Percentiles rank a stretch among this genome's conserved stretches.
Evolutionary conservation across 805 yeast genomes (phyloP).

Genomic region (Zygoascus tannicola): DNA sequence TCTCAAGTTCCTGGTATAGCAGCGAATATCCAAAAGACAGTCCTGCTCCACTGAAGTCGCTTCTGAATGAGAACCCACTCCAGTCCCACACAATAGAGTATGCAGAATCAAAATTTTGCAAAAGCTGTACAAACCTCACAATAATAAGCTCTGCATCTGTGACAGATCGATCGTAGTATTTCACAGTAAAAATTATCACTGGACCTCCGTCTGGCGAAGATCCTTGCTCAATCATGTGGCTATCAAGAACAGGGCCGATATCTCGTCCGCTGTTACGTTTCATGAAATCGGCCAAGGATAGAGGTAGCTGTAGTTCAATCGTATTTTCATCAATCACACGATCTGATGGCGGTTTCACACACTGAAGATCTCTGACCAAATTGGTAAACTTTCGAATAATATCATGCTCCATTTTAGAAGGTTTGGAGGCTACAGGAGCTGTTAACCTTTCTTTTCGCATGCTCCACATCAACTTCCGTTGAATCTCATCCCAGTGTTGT

Average conservation of each 20-base stretch:
- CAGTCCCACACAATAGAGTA: constrained; percentile 58
- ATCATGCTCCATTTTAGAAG: not conserved
- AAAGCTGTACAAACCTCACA: constrained; percentile 53
- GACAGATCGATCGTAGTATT: constrained; percentile 30
- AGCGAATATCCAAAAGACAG: constrained; percentile 29
- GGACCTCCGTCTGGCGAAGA: constrained; percentile 69
- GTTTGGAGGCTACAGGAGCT: not conserved
- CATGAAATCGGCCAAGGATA: constrained; percentile 50
- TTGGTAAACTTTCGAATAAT: not conserved
- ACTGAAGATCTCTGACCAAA: not conserved
- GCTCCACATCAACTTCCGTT: constrained; percentile 17
- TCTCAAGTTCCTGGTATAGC: constrained; percentile 43
- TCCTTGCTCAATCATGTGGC: constrained; percentile 48
- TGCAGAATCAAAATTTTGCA: constrained; percentile 63
- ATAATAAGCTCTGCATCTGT: constrained; percentile 42
- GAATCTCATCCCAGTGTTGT: constrained; percentile 37
- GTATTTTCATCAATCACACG: not conserved
- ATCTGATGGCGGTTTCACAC: not conserved
- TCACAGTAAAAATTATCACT: constrained; percentile 42
- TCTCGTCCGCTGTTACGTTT: constrained; percentile 51
- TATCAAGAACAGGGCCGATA: constrained; percentile 35
- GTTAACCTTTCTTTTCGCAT: constrained; percentile 14
- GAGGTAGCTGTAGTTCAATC: not conserved
- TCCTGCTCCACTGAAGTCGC: constrained; percentile 26
- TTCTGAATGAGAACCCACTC: constrained; percentile 42